These are phyloP conservation scores for Hymenotorrendiella dingleyae DNA, from an alignment of 2,329 filamentous ascomycete genomes.

Conservation along the genomic window DNA sequence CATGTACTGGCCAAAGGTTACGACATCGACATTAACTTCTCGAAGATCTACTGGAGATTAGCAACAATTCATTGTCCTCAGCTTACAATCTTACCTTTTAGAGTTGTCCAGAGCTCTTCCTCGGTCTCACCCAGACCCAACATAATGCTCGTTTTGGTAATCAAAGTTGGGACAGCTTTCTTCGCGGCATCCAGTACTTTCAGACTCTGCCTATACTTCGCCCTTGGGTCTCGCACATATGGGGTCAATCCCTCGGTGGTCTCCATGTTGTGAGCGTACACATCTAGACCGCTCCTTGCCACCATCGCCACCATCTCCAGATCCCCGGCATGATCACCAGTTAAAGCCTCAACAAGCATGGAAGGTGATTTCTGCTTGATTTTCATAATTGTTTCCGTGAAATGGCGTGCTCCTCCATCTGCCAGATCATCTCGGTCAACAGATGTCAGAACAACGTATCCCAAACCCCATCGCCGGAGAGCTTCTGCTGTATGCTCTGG, in stretches of 20 bases:
- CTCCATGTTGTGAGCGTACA: conserved; percentile 96
- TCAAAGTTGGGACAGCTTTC: conserved; percentile 64
- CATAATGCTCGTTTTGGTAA: conserved; percentile 99
- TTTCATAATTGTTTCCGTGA: conserved; percentile 87
- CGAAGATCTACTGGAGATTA: conserved; percentile 59
- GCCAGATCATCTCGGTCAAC: conserved; percentile 90
- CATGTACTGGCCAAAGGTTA: conserved; percentile 99
- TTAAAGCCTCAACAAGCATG: conserved; percentile 76
- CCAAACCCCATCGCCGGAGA: conserved; percentile 83
- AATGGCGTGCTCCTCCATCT: conserved; percentile 84
- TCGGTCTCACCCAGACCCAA: conserved; percentile 90
- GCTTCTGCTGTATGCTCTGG: conserved; percentile 96
- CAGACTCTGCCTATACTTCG: conserved; percentile 82
- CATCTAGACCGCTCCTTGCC: conserved; percentile 82
- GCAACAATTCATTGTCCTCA: neutral
- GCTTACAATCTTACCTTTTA: conserved; percentile 49
- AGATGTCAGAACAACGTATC: conserved; percentile 89
- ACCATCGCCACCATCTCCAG: conserved; percentile 81
- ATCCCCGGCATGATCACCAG: conserved; percentile 82
- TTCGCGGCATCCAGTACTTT: conserved; percentile 78
- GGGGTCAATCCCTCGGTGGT: conserved; percentile 89
- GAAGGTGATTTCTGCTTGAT: conserved; percentile 81
- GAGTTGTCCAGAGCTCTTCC: conserved; percentile 71
- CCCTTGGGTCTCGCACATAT: conserved; percentile 80
- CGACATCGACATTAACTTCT: conserved; percentile 78